phyloP scores from a whole-genome alignment of 306 rosid species.

The Astragalus membranaceus region DNA sequence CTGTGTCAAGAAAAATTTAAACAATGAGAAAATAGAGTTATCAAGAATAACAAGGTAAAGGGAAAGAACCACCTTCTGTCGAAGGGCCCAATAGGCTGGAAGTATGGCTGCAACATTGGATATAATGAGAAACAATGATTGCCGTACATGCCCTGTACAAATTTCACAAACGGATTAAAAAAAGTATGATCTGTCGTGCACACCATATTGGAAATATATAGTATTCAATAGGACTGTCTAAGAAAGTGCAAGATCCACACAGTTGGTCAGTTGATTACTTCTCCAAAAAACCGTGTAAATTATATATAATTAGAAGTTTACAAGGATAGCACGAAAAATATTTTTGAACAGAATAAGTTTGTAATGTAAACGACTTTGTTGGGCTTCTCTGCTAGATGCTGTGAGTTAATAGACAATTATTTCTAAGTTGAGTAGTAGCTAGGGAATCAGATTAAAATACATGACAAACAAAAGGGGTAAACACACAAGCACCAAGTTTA shows the following conservation, averaged over 20 bases:
- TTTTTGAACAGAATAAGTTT: neutral
- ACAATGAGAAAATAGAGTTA: neutral
- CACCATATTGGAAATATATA: neutral
- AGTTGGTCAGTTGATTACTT: neutral
- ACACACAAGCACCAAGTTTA: constrained; percentile 2
- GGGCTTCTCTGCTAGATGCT: neutral
- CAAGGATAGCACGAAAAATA: neutral
- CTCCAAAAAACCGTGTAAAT: neutral
- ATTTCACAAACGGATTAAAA: constrained; percentile 10
- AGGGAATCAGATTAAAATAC: neutral
- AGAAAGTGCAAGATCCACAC: neutral
- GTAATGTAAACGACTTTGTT: neutral
- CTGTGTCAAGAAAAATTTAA: neutral
- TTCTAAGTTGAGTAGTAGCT: neutral
- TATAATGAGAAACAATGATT: constrained; percentile 69
- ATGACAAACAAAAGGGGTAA: neutral
- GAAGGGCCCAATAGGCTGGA: constrained; percentile 94
- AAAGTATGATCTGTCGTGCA: neutral
- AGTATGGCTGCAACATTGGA: constrained; percentile 86
- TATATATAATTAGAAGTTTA: neutral
- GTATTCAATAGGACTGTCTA: neutral
- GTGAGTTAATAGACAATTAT: neutral
- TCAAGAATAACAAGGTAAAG: neutral
- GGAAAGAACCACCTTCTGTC: constrained; percentile 58
- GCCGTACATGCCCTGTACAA: constrained; percentile 65